Base-by-base conservation (phyloP, 129 eudicot species). In the Gnaphalium uliginosum region DNA sequence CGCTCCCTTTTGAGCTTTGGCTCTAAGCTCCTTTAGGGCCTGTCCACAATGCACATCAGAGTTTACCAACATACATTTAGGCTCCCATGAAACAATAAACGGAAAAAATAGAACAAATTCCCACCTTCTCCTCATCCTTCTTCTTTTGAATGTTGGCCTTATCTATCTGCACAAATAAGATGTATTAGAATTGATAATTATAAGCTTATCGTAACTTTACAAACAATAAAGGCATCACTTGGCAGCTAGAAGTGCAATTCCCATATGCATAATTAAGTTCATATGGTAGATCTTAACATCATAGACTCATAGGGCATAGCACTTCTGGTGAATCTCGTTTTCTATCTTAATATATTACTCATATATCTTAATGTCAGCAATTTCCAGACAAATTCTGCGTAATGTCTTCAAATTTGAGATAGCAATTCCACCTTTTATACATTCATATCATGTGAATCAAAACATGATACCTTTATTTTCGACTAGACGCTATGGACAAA, bases 1-100 rank as follows among this genome's bases (percentile, higher is more conserved):
- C n/a, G 93, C 58, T 51, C 98, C 98, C 74, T 89, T 92, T 67
- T 84, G 89, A 61, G 96, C 98, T 87, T 92, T 92, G 25, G 96
- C 96, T 73, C 81, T 92, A 33, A 89, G 93, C 67, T 92, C 96
- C 85, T 87, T 89, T 0, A 89, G 87, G 14, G 96, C 96, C 96
- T 92, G 81, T 35, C 8, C 76, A 57, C 1, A 6, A 8, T 6
- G 21, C 5, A 62, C 11, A 11, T 48, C 60, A 27, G 4, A 79
- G 1, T 8, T 78, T 71, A 78, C 11, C 24, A 67, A 75, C 46
- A 53, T 56, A 56, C 4, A 61, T 25, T 26, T 61, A 23, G 2
- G 18, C 7, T 25, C 66, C n/a, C 17, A 13, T 61, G 61, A 56
- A 19, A 56, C 4, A 56, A 19, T n/a, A 19, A 56, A 56, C 4